These are phyloP conservation scores for Bryoglossum gracile DNA, from an alignment of 495 filamentous ascomycete genomes.

Conservation along the genomic window DNA sequence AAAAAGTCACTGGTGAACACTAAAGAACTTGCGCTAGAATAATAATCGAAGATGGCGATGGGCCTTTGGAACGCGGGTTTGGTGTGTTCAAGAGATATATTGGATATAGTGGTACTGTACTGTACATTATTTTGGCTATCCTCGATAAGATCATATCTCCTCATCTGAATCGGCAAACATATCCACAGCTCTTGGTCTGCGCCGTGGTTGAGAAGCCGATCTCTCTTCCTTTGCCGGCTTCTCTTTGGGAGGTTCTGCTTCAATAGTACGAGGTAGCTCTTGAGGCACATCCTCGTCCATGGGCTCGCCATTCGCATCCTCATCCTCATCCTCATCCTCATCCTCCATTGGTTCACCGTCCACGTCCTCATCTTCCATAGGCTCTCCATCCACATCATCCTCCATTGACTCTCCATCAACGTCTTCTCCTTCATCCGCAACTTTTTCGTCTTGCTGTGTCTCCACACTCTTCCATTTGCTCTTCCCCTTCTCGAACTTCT, in stretches of 20 bases:
- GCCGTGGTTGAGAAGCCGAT: slow-evolving; percentile 21
- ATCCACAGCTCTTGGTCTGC: slow-evolving; percentile 74
- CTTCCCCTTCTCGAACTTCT: slow-evolving; percentile 22
- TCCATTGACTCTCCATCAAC: slow-evolving; percentile 45
- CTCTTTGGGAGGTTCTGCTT: slow-evolving; percentile 1
- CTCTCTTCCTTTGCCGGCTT: slow-evolving; percentile 10
- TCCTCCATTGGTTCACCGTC: slow-evolving; percentile 24
- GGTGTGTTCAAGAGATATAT: too few relatives aligned
- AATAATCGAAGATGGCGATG: too few relatives aligned
- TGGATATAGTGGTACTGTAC: too few relatives aligned
- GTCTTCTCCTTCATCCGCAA: slow-evolving; percentile 25
- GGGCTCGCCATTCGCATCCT: slow-evolving; percentile 42
- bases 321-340: slow-evolving; percentile 31
- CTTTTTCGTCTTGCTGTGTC: slow-evolving; percentile 26
- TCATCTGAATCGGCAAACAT: slow-evolving; percentile 69
- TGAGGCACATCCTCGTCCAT: slow-evolving; percentile 29
- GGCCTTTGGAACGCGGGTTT: too few relatives aligned
- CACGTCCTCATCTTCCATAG: slow-evolving; percentile 34
- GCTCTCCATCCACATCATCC: slow-evolving; percentile 39
- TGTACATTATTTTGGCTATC: too few relatives aligned
- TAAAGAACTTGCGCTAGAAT: too few relatives aligned
- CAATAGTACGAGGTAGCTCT: neutral
- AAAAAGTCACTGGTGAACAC: too few relatives aligned
- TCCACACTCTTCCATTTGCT: slow-evolving; percentile 27
- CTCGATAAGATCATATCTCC: too few relatives aligned